These are phyloP conservation scores for Boletus sp. DNA, from an alignment of 1,284 basidiomycete species.

Conservation along the genomic window DNA sequence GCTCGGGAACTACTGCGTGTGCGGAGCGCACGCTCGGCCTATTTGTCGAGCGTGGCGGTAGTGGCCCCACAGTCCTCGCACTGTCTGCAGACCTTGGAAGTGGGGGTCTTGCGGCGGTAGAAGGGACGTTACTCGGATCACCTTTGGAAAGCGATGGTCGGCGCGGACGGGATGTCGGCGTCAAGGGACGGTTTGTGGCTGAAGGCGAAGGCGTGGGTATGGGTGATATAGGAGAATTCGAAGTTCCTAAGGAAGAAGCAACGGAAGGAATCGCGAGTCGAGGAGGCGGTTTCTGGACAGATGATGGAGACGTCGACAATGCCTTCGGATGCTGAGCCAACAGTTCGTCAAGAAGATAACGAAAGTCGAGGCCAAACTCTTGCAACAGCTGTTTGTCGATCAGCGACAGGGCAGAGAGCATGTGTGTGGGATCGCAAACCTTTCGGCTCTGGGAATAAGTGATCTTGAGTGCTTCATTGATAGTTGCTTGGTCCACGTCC, in stretches of 20 bases:
- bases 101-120: conserved; percentile 34
- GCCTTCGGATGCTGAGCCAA: conserved; percentile 55
- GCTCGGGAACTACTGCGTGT: conserved; percentile 49
- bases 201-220: conserved; percentile 32
- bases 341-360: conserved; percentile 78
- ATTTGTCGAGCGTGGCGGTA: conserved; percentile 63
- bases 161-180: conserved; percentile 20
- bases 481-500: conserved; percentile 67
- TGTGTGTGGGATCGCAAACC: conserved; percentile 46
- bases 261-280: conserved; percentile 30
- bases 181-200: conserved; percentile 23
- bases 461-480: conserved; percentile 78
- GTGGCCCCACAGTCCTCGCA: conserved; percentile 43
- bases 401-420: neutral
- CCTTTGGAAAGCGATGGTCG: conserved; percentile 25
- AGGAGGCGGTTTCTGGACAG: conserved; percentile 27
- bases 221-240: conserved; percentile 30
- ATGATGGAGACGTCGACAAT: conserved; percentile 35
- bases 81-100: conserved; percentile 36
- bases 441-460: conserved; percentile 81
- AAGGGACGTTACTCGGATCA: conserved; percentile 20
- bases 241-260: conserved; percentile 34
- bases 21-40: conserved; percentile 58
- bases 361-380: conserved; percentile 93
- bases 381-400: conserved; percentile 67